phyloP scores from a whole-genome alignment of 768 basidiomycete species.

The Podaxis sp. region DNA sequence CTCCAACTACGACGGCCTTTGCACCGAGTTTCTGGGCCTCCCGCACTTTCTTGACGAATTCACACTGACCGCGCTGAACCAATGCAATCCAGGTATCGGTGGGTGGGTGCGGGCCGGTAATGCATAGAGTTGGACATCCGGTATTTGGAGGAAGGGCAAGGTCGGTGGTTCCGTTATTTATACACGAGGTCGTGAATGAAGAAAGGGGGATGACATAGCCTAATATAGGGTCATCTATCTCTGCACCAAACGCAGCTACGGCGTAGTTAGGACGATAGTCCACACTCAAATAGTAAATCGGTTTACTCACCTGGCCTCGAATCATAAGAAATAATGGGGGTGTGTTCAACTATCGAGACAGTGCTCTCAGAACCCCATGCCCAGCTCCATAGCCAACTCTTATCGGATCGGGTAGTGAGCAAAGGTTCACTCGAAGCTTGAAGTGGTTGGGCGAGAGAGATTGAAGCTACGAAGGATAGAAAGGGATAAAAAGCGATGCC shows the following conservation, averaged over 20 bases:
- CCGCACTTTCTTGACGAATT: slow-evolving; percentile 87
- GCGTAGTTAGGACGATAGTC: background rate
- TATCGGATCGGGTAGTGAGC: slow-evolving; percentile 48
- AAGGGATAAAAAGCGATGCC: slow-evolving; percentile 8
- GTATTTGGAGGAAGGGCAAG: slow-evolving; percentile 37
- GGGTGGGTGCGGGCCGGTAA: slow-evolving; percentile 53
- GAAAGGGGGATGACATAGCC: slow-evolving; percentile 74
- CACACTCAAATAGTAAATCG: slow-evolving; percentile 5
- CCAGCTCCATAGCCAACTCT: slow-evolving; percentile 61
- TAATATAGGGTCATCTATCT: slow-evolving; percentile 64
- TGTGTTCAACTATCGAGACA: slow-evolving; percentile 76
- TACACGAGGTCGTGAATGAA: slow-evolving; percentile 60
- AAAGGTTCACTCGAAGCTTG: slow-evolving; percentile 25
- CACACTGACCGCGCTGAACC: slow-evolving; percentile 85
- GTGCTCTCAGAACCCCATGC: slow-evolving; percentile 68
- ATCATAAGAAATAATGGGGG: slow-evolving; percentile 66
- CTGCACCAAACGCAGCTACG: slow-evolving; percentile 71
- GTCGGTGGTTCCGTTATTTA: slow-evolving; percentile 26
- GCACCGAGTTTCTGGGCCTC: slow-evolving; percentile 77
- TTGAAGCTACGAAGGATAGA: background rate
- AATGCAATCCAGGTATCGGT: slow-evolving; percentile 87
- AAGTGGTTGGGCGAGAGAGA: slow-evolving; percentile 29
- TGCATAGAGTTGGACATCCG: slow-evolving; percentile 72
- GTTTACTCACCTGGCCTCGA: slow-evolving; percentile 54
- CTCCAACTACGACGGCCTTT: slow-evolving; percentile 89